Percentiles rank a stretch among this genome's conserved stretches.
phyloP scores from a whole-genome alignment of 2,329 filamentous ascomycete genomes.

The Triangularia setosa region DNA sequence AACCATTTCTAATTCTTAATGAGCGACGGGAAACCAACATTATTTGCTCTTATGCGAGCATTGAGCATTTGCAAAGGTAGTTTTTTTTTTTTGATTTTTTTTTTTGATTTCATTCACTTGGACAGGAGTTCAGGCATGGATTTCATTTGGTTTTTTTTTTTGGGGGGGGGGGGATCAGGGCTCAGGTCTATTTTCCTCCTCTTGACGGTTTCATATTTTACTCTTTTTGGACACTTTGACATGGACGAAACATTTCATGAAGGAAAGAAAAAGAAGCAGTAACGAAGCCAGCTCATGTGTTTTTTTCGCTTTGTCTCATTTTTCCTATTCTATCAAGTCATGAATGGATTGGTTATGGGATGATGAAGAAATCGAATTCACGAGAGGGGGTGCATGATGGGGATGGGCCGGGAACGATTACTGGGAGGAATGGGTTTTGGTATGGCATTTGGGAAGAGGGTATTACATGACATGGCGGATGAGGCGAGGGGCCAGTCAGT shows the following conservation, averaged over 20 bases:
- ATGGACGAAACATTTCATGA: conserved; percentile 5
- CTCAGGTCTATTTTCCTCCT: neutral
- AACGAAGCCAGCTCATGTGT: conserved; percentile 25
- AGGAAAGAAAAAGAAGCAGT: conserved; percentile 23
- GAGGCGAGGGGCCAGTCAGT: neutral
- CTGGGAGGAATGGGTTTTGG: neutral
- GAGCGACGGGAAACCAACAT: conserved; percentile 1
- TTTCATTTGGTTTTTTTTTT: neutral
- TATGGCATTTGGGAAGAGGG: too few species aligned
- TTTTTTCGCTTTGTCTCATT: conserved; percentile 5
- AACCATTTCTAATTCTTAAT: conserved; percentile 19
- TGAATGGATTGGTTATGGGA: conserved; percentile 5
- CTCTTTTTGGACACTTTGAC: conserved; percentile 15
- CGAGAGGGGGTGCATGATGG: neutral
- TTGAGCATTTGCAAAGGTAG: neutral
- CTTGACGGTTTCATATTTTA: conserved; percentile 12
- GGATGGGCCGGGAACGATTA: too few species aligned
- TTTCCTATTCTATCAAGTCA: conserved; percentile 1
- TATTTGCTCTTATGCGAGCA: neutral
- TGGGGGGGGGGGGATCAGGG: too few species aligned
- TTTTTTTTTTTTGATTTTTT: conserved; percentile 1
- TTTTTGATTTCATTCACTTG: neutral
- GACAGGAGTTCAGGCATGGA: neutral
- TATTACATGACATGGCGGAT: neutral
- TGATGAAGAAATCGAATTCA: neutral